phyloP scores from a whole-genome alignment of 2,329 filamentous ascomycete species.

The Aspergillus cejpii region DNA sequence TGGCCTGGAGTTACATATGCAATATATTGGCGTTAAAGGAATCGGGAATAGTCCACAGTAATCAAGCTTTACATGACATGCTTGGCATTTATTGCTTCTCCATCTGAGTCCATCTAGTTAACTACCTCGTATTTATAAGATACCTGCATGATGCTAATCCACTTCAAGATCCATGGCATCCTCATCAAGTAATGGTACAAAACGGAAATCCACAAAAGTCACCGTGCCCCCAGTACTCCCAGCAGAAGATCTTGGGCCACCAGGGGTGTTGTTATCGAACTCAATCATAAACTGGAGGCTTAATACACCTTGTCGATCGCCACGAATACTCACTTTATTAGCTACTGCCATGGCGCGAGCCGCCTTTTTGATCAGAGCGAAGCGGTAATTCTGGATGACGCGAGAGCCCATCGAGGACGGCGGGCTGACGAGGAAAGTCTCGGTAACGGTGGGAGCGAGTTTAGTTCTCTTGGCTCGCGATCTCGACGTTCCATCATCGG shows the following conservation, averaged over 20 bases:
- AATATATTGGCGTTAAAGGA: background rate
- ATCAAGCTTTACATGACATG: background rate
- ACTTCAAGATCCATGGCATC: slow-evolving; percentile 19
- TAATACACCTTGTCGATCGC: slow-evolving; percentile 81
- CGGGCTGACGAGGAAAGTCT: slow-evolving; percentile 50
- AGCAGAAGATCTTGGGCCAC: slow-evolving; percentile 16
- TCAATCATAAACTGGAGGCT: slow-evolving; percentile 97
- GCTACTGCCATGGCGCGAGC: slow-evolving; percentile 88
- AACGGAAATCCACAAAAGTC: slow-evolving; percentile 45
- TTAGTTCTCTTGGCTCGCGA: slow-evolving; percentile 30
- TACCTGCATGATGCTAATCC: background rate
- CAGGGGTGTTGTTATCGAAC: slow-evolving; percentile 54
- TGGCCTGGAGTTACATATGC: background rate
- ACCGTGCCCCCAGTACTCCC: slow-evolving; percentile 26
- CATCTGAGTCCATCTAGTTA: too few relatives aligned
- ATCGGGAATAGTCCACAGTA: background rate
- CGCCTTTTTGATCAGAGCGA: slow-evolving; percentile 76
- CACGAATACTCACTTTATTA: slow-evolving; percentile 83
- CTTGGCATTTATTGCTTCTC: too few relatives aligned
- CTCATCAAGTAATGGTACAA: slow-evolving; percentile 42
- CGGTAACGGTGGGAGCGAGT: slow-evolving; percentile 41
- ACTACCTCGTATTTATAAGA: too few relatives aligned
- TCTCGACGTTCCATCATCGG: slow-evolving; percentile 34
- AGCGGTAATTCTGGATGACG: slow-evolving; percentile 76
- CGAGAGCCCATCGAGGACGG: slow-evolving; percentile 52